phyloP scores from a whole-genome alignment of 2,329 filamentous ascomycete species.

The Sarocladium kiliense region DNA sequence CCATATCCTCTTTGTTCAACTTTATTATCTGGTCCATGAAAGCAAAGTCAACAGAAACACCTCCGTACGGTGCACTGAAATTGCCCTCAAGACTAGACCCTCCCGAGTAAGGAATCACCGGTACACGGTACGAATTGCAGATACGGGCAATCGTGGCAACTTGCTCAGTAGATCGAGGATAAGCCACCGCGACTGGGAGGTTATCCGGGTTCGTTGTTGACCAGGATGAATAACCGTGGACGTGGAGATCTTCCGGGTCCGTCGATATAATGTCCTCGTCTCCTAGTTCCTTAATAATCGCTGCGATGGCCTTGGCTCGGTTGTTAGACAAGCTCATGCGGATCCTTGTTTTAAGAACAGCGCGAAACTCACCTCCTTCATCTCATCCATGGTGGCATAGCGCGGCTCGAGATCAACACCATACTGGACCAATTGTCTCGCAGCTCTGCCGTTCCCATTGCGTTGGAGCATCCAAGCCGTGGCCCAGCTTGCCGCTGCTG shows the following conservation, averaged over 20 bases:
- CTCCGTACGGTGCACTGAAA: constrained; percentile 81
- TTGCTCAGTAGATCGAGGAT: constrained; percentile 55
- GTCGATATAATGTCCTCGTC: constrained; percentile 55
- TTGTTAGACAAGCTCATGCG: too few species aligned
- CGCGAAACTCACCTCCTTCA: constrained; percentile 18
- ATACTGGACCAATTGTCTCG: constrained; percentile 12
- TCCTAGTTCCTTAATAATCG: constrained; percentile 45
- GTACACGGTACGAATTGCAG: constrained; percentile 74
- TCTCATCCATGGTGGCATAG: constrained; percentile 33
- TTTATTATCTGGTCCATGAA: constrained; percentile 79
- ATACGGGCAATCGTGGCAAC: constrained; percentile 58
- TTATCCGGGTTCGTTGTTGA: constrained; percentile 55
- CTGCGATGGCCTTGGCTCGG: constrained; percentile 41
- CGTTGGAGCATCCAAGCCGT: neutral
- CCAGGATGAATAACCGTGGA: constrained; percentile 65
- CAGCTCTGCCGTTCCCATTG: neutral
- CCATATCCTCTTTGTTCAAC: constrained; percentile 83
- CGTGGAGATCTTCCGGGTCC: constrained; percentile 55
- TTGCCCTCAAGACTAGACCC: constrained; percentile 86
- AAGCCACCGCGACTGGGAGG: constrained; percentile 59
- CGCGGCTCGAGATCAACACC: constrained; percentile 18
- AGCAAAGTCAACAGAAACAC: constrained; percentile 84
- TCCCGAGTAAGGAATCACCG: constrained; percentile 82
- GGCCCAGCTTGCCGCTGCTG: neutral
- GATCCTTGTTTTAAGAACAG: neutral